phyloP scores from a whole-genome alignment of 73 alveolate species.

The Paramecium sexaurelia region DNA sequence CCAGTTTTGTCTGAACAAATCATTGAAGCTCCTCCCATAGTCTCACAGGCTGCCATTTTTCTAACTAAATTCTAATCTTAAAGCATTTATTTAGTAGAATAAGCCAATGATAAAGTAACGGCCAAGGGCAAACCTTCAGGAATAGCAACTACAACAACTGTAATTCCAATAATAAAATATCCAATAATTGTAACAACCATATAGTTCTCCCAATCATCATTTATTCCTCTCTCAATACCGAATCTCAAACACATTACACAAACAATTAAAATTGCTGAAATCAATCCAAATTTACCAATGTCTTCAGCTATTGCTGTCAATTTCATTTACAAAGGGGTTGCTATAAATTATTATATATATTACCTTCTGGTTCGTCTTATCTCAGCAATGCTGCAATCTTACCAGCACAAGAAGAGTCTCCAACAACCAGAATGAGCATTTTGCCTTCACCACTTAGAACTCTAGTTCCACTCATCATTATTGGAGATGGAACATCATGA shows the following conservation, averaged over 20 bases:
- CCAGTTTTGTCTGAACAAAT: constrained; percentile 97
- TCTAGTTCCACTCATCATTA: constrained; percentile 83
- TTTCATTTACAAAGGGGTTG: constrained; percentile 95
- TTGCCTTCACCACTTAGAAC: constrained; percentile 68
- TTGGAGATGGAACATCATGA: constrained; percentile 85
- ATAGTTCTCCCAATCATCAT: constrained; percentile 71
- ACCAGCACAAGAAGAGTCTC: constrained; percentile 67
- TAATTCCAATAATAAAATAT: constrained; percentile 80
- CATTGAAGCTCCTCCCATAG: constrained; percentile 94
- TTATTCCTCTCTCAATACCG: constrained; percentile 73
- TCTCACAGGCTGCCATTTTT: constrained; percentile 91
- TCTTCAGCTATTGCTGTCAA: constrained; percentile 92
- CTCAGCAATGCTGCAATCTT: constrained; percentile 66
- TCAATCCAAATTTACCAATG: constrained; percentile 91
- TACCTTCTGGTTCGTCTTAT: constrained; percentile 70
- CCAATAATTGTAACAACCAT: constrained; percentile 73
- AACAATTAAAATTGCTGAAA: constrained; percentile 86
- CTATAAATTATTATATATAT: constrained; percentile 61
- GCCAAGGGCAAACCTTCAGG: constrained; percentile 96
- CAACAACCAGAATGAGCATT: constrained; percentile 65
- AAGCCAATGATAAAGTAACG: constrained; percentile 88
- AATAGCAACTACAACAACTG: constrained; percentile 88
- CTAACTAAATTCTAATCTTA: constrained; percentile 83
- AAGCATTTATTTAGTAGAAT: constrained; percentile 88
- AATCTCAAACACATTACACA: constrained; percentile 78